phyloP scores from a whole-genome alignment of 2,329 filamentous ascomycete genomes.

The Pseudogymnoascus sp. region DNA sequence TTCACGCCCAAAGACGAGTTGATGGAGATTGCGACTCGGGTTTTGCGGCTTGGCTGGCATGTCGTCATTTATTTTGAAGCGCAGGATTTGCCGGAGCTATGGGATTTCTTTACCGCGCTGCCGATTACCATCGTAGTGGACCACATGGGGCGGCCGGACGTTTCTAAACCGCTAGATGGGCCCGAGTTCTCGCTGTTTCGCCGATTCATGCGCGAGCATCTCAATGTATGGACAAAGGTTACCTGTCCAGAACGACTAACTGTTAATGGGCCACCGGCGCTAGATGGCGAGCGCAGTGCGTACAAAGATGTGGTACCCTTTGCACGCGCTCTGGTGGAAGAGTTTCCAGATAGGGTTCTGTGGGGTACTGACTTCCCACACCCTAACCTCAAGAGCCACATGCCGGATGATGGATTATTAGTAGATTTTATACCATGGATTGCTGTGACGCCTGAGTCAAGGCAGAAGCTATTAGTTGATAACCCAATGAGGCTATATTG shows the following conservation, averaged over 20 bases:
- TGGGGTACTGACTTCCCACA: conserved; percentile 32
- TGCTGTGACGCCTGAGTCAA: not conserved
- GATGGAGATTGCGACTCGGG: conserved; percentile 32
- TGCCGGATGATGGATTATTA: conserved; percentile 57
- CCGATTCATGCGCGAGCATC: conserved; percentile 26
- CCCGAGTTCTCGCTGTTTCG: conserved; percentile 28
- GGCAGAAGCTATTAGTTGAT: conserved; percentile 47
- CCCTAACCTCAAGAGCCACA: conserved; percentile 55
- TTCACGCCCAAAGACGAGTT: conserved; percentile 25
- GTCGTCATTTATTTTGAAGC: conserved; percentile 19
- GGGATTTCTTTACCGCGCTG: conserved; percentile 17
- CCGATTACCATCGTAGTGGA: conserved; percentile 30
- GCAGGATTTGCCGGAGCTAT: conserved; percentile 19
- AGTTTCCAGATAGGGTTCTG: conserved; percentile 28
- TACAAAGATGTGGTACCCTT: conserved; percentile 29
- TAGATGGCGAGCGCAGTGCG: not conserved
- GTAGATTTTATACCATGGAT: conserved; percentile 47
- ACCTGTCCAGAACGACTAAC: conserved; percentile 33
- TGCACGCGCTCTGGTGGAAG: conserved; percentile 28
- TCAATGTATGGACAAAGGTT: conserved; percentile 31
- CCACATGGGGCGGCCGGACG: conserved; percentile 29
- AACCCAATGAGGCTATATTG: conserved; percentile 50
- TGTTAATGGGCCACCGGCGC: conserved; percentile 21
- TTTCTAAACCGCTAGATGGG: conserved; percentile 24
- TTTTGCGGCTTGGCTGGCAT: conserved; percentile 27